These are phyloP conservation scores for Ogataea trehalophila DNA, from an alignment of 805 yeast species.

Conservation along the genomic window DNA sequence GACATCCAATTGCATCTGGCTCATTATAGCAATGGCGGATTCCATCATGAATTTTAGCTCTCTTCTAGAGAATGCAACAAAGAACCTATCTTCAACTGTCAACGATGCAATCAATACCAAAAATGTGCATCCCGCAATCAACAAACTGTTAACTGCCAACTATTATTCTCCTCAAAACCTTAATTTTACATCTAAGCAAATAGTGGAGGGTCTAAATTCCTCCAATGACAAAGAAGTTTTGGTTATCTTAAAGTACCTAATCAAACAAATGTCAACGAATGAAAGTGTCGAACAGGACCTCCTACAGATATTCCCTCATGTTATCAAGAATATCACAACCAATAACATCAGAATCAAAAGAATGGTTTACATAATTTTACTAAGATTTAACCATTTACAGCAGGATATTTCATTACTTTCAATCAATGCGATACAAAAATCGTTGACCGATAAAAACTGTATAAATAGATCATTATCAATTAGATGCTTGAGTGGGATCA, in stretches of 20 bases:
- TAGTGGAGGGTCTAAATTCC: constrained; percentile 62
- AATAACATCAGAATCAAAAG: constrained; percentile 58
- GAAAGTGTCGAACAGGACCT: constrained; percentile 33
- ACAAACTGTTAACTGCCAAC: constrained; percentile 18
- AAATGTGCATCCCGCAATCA: constrained; percentile 15
- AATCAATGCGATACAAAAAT: constrained; percentile 87
- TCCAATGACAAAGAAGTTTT: constrained; percentile 60
- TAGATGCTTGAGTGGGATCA: constrained; percentile 76
- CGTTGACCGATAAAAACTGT: constrained; percentile 66
- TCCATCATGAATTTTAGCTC: constrained; percentile 43
- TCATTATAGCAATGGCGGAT: constrained; percentile 11
- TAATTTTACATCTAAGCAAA: constrained; percentile 55
- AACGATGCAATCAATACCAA: constrained; percentile 53
- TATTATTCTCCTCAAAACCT: constrained; percentile 16
- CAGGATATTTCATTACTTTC: constrained; percentile 88
- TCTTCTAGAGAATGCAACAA: constrained; percentile 75
- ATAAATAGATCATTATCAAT: constrained; percentile 67
- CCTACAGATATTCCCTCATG: constrained; percentile 67
- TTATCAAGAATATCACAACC: constrained; percentile 81
- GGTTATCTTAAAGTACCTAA: constrained; percentile 55
- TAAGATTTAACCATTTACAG: constrained; percentile 73
- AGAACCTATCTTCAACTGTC: constrained; percentile 77
- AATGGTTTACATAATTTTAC: constrained; percentile 70
- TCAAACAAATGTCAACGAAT: constrained; percentile 35
- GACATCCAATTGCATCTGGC: too few relatives aligned